phyloP scores from a whole-genome alignment of 805 yeast genomes.

The Candida sanyiensis region DNA sequence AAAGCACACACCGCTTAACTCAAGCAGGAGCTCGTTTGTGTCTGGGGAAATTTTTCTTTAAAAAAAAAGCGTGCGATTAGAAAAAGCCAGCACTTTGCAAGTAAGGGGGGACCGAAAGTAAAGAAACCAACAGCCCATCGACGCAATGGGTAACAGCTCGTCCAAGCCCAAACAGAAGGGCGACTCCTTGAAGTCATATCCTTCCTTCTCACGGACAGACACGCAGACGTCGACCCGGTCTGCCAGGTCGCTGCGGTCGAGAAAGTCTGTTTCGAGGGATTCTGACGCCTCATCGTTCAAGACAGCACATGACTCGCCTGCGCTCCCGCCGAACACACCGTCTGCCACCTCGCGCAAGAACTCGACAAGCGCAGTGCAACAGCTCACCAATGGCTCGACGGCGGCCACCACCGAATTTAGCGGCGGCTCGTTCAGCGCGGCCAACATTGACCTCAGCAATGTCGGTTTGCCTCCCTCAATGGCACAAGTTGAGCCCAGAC shows the following conservation, averaged over 20 bases:
- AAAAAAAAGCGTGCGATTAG: too few relatives aligned
- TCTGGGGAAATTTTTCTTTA: too few relatives aligned
- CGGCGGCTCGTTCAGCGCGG: constrained; percentile 18
- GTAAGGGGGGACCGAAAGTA: too few relatives aligned
- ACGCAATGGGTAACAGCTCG: constrained; percentile 25
- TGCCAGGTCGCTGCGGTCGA: constrained; percentile 37
- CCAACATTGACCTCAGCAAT: constrained; percentile 27
- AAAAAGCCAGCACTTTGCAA: too few relatives aligned
- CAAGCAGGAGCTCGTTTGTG: too few relatives aligned
- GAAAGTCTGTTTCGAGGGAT: constrained; percentile 25
- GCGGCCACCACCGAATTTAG: constrained; percentile 10
- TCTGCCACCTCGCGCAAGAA: constrained; percentile 21
- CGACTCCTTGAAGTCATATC: constrained; percentile 27
- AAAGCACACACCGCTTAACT: too few relatives aligned
- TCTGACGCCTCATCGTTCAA: constrained; percentile 29
- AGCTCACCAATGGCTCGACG: constrained; percentile 6
- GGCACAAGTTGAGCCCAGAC: constrained; percentile 65
- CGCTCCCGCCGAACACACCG: constrained; percentile 24
- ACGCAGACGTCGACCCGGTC: constrained; percentile 47
- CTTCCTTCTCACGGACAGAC: constrained; percentile 48
- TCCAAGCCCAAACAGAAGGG: constrained; percentile 28
- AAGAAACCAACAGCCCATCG: not conserved
- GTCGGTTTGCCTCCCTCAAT: constrained; percentile 57
- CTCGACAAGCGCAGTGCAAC: constrained; percentile 17
- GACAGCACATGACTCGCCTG: constrained; percentile 28